These are phyloP conservation scores for Globisporangium heterothallicum DNA, from an alignment of 352 stramenopile species.

Conservation along the genomic window DNA sequence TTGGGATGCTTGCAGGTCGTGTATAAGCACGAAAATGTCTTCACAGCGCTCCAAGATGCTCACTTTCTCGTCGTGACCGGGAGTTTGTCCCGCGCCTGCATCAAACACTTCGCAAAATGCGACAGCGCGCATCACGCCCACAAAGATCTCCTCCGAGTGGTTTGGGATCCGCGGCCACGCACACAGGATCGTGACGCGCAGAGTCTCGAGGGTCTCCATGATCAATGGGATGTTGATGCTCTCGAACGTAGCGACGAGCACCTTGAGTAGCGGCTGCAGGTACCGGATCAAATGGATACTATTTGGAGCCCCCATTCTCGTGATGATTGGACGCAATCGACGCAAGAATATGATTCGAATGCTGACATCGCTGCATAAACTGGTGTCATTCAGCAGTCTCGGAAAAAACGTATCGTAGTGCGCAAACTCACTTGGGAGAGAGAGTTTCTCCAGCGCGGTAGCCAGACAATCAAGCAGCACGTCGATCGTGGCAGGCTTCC, in stretches of 20 bases:
- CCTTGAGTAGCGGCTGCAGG: constrained; percentile 73
- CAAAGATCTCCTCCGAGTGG: constrained; percentile 64
- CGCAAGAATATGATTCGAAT: constrained; percentile 56
- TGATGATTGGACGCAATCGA: constrained; percentile 39
- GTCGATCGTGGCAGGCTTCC: constrained; percentile 50
- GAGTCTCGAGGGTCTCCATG: constrained; percentile 49
- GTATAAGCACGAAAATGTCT: constrained; percentile 29
- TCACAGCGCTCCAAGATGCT: constrained; percentile 29
- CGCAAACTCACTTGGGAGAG: constrained; percentile 39
- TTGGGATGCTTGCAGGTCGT: too few relatives aligned
- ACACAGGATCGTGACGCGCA: constrained; percentile 43
- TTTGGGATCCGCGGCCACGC: constrained; percentile 65
- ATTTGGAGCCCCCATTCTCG: constrained; percentile 49
- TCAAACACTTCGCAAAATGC: constrained; percentile 63
- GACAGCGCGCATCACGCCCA: constrained; percentile 64
- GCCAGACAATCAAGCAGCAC: constrained; percentile 52
- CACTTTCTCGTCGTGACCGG: constrained; percentile 19
- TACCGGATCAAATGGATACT: constrained; percentile 72
- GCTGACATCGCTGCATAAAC: constrained; percentile 49
- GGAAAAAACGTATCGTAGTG: constrained; percentile 69
- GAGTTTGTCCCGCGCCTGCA: constrained; percentile 21
- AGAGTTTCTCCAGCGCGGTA: constrained; percentile 57
- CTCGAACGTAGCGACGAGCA: constrained; percentile 63
- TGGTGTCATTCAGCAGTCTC: constrained; percentile 58
- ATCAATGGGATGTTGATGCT: constrained; percentile 46